phyloP scores from a whole-genome alignment of 495 filamentous ascomycete genomes.

The Penicillium mononematosum region DNA sequence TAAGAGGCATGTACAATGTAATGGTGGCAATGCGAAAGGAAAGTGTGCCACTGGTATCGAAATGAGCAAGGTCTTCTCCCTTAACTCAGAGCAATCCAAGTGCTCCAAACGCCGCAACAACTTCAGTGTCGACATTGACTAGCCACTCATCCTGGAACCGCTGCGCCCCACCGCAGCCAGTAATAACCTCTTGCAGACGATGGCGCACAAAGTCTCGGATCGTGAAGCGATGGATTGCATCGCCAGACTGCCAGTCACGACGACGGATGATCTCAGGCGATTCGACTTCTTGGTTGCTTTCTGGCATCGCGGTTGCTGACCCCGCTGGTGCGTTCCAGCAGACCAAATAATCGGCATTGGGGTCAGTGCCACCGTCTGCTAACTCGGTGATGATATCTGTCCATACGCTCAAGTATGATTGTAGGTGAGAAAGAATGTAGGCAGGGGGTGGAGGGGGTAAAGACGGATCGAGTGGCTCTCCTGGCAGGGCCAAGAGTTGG shows the following conservation, averaged over 20 bases:
- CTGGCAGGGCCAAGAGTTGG: slow-evolving; percentile 65
- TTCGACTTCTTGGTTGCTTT: slow-evolving; percentile 48
- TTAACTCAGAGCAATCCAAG: slow-evolving; percentile 44
- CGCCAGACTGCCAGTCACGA: slow-evolving; percentile 55
- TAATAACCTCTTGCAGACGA: slow-evolving; percentile 63
- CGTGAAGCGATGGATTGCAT: slow-evolving; percentile 70
- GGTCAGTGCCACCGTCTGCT: slow-evolving; percentile 44
- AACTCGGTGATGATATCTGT: slow-evolving; percentile 64
- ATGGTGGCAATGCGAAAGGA: not conserved
- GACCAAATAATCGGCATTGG: slow-evolving; percentile 54
- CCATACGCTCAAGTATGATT: slow-evolving; percentile 70
- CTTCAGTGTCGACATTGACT: slow-evolving; percentile 83
- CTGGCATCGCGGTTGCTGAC: slow-evolving; percentile 31
- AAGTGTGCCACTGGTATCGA: not conserved
- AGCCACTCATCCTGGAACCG: slow-evolving; percentile 75
- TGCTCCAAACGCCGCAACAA: slow-evolving; percentile 65
- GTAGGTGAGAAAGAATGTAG: slow-evolving; percentile 59
- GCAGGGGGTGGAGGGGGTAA: slow-evolving; percentile 30
- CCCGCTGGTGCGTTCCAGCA: slow-evolving; percentile 44
- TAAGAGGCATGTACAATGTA: not conserved
- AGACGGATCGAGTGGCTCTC: slow-evolving; percentile 43
- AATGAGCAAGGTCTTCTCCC: not conserved
- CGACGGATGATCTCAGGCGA: slow-evolving; percentile 62
- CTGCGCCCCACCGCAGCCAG: slow-evolving; percentile 65
- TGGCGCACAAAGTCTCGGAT: slow-evolving; percentile 69